Conservation (phyloP, 169 alveolate species). For the Miamiensis avidus region DNA sequence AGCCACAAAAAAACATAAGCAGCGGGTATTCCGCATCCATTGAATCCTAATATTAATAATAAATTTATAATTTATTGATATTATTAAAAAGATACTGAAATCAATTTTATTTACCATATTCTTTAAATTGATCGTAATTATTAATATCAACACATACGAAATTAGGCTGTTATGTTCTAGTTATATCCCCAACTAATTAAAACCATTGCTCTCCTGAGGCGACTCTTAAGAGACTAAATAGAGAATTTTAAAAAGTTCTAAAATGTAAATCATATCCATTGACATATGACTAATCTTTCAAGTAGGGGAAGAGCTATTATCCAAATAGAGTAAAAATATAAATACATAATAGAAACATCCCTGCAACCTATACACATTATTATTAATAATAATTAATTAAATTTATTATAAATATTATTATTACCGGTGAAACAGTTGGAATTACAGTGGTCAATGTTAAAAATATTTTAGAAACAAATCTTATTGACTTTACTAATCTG, state of each 20-base stretch:
- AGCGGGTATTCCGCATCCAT: slow-evolving; percentile 37
- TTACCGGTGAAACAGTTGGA: neutral
- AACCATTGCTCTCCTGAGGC: slow-evolving; percentile 43
- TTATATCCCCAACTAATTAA: slow-evolving; percentile 20
- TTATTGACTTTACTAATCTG: neutral
- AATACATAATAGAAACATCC: neutral
- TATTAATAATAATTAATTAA: too few relatives aligned
- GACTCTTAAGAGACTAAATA: slow-evolving; percentile 33
- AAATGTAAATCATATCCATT: slow-evolving; percentile 43
- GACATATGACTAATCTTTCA: slow-evolving; percentile 16
- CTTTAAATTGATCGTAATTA: slow-evolving; percentile 13
- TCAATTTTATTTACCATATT: slow-evolving; percentile 15
- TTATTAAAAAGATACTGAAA: neutral
- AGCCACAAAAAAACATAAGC: slow-evolving; percentile 19
- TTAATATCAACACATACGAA: slow-evolving; percentile 32
- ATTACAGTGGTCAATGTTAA: neutral
- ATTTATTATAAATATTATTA: too few relatives aligned
- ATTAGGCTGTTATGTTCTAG: slow-evolving; percentile 21
- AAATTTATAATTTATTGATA: too few relatives aligned
- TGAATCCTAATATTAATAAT: neutral
- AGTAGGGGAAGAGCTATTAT: slow-evolving; percentile 20
- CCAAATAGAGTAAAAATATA: neutral
- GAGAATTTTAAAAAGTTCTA: slow-evolving; percentile 20
- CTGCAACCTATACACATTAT: neutral
- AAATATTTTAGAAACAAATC: neutral